These are phyloP conservation scores for Monosporascus sp. DNA, from an alignment of 2,329 filamentous ascomycete species.

Conservation along the genomic window DNA sequence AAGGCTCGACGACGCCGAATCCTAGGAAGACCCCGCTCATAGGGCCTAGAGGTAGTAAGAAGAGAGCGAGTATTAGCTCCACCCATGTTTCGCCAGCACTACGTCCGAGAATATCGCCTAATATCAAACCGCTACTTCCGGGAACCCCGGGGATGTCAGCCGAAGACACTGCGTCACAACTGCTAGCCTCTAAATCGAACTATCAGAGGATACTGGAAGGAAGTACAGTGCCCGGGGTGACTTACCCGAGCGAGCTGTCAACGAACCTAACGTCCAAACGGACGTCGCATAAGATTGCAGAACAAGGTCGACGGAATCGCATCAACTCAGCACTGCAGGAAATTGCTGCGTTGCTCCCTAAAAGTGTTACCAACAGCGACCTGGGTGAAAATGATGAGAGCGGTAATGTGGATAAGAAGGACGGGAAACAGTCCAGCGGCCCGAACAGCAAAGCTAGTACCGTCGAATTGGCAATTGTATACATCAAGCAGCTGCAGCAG, in stretches of 20 bases:
- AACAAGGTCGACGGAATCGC: slow-evolving; percentile 89
- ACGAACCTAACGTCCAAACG: slow-evolving; percentile 94
- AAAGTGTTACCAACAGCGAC: slow-evolving; percentile 38
- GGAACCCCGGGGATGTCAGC: slow-evolving; percentile 46
- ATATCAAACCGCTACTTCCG: slow-evolving; percentile 85
- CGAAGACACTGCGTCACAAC: slow-evolving; percentile 61
- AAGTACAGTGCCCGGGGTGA: slow-evolving; percentile 82
- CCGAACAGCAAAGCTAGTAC: slow-evolving; percentile 92
- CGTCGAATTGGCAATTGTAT: slow-evolving; percentile 94
- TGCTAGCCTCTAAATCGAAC: slow-evolving; percentile 92
- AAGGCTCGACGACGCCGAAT: slow-evolving; percentile 39
- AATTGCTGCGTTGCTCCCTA: slow-evolving; percentile 82
- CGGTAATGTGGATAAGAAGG: slow-evolving; percentile 35
- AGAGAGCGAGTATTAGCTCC: slow-evolving; percentile 65
- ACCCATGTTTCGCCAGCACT: slow-evolving; percentile 82
- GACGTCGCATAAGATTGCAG: slow-evolving; percentile 95
- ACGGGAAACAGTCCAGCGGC: slow-evolving; percentile 39
- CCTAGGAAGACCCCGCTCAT: slow-evolving; percentile 51
- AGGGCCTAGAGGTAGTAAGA: slow-evolving; percentile 57
- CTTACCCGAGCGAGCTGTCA: slow-evolving; percentile 84
- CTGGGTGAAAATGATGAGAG: slow-evolving; percentile 42
- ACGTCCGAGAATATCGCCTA: slow-evolving; percentile 85
- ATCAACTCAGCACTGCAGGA: slow-evolving; percentile 93
- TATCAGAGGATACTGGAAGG: slow-evolving; percentile 97
- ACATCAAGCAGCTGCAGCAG: slow-evolving; percentile 79